Conservation (phyloP, 345 rosid genomes). For the Tarenaya hassleriana region DNA sequence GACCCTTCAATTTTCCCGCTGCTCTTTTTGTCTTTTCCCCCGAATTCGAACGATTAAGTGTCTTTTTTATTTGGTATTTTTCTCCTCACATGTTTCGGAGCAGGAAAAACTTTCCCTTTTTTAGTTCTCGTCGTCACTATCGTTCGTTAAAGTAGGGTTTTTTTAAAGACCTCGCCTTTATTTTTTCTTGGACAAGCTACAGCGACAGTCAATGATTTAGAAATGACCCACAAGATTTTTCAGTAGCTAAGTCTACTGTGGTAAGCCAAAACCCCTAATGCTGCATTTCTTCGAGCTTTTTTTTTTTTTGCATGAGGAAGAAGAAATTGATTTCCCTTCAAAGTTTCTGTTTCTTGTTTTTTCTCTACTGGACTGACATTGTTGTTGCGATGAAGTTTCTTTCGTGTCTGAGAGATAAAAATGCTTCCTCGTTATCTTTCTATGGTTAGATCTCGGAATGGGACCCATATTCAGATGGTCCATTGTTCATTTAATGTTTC, state of each 20-base stretch:
- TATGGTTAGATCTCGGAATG: constrained; percentile 34
- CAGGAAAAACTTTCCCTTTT: constrained; percentile 1
- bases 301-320: constrained; percentile 19
- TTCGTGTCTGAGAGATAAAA: constrained; percentile 25
- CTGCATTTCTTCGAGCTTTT: constrained; percentile 7
- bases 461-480: constrained; percentile 32
- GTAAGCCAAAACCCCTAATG: constrained; percentile 16
- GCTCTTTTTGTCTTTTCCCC: constrained; percentile 21
- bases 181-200: constrained; percentile 19
- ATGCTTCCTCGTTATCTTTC: constrained; percentile 23
- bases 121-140: constrained; percentile 34
- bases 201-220: constrained; percentile 17
- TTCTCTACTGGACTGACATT: constrained; percentile 35
- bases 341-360: constrained; percentile 31
- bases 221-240: constrained; percentile 19
- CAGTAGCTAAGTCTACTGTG: constrained; percentile 17
- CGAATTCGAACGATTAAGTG: constrained; percentile 19
- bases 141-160: constrained; percentile 23
- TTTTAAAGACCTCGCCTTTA: constrained; percentile 26
- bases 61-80: constrained; percentile 16
- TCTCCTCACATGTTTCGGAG: constrained; percentile 29
- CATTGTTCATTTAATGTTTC: constrained; percentile 35
- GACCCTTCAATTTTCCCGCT: constrained; percentile 33
- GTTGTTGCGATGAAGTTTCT: constrained; percentile 36
- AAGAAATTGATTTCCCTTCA: constrained; percentile 24